Evolutionary conservation across 257 asterid genomes (phyloP), one percentile per base, ranked within the genome.

Genomic region (Fraxinus quadrangulata): DNA sequence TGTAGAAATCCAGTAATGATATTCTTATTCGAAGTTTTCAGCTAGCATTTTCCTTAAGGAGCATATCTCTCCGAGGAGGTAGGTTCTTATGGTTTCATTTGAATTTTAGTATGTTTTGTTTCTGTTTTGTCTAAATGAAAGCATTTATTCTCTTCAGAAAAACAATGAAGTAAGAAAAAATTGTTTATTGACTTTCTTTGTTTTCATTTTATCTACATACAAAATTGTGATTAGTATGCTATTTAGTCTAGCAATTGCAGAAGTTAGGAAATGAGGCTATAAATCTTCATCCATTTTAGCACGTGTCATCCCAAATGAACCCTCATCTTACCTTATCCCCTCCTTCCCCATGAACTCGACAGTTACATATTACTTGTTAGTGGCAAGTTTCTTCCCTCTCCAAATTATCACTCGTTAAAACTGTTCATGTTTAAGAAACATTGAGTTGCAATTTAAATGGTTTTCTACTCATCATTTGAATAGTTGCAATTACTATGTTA

Each of bases 21-120:
- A 40, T 40, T 40, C 47, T 40, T 40, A 40, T 87, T 81, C 91
- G 90, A 84, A 90, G 96, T 84, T 90, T 92, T 82, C 97, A 88
- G 85, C 92, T 92, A 61, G 90, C 96, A 19, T 78, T 90, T 84
- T 88, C 97, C 54, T 83, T 92, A 76, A 86, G 97, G 88, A 90
- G 81, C 81, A 81, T 87, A 78, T 84, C 97, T 67, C 87, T 92
- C 75, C 88, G 69, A 81, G 90, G 84, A 90, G 96, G 96, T 92
- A 79, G 79, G 84, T 81, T 74, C 75, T 77, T 51, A 73, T 76
- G 33, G 33, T 31, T 31, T 31, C 33, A 31, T 31, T 31, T 31
- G 5, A 31, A 31, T 34, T 34, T 34, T 34, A 34, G 37, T 34
- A 34, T 34, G 37, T 5, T 34, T 34, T 34, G 37, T 34, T 37